A percentile compares a stretch with the other conserved stretches of the same genome.
Conservation (phyloP, 192 early-diverging fungal genomes). For the Coemansia asiatica region DNA sequence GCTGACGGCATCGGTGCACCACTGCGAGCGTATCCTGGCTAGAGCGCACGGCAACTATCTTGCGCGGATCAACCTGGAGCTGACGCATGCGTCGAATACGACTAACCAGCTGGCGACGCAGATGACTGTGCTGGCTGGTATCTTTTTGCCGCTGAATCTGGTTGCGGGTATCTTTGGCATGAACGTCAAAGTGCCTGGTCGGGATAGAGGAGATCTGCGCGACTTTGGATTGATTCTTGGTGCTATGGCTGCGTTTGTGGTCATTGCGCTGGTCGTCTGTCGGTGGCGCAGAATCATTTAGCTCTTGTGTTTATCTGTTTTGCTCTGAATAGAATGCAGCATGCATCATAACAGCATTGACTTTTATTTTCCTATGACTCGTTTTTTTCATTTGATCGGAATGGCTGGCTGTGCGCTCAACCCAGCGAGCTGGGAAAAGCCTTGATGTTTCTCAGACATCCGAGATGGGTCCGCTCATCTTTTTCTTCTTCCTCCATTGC, state of each 20-base stretch:
- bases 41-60: constrained; percentile 83
- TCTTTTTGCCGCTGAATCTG: constrained; percentile 64
- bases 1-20: constrained; percentile 74
- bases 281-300: constrained; percentile 51
- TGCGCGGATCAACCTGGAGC: constrained; percentile 80
- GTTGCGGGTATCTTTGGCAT: constrained; percentile 70
- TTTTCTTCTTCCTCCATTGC: too few relatives aligned
- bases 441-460: too few relatives aligned
- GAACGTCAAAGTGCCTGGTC: constrained; percentile 72
- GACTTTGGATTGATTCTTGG: constrained; percentile 43
- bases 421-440: too few relatives aligned
- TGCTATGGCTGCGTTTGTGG: constrained; percentile 36
- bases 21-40: constrained; percentile 79
- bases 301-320: neutral
- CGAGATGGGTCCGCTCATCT: too few relatives aligned
- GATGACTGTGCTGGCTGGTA: constrained; percentile 57
- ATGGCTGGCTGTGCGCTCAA: too few relatives aligned
- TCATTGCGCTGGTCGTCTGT: constrained; percentile 32
- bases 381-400: neutral
- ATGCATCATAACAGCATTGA: too few relatives aligned
- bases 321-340: neutral
- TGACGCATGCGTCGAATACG: constrained; percentile 63
- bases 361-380: too few relatives aligned
- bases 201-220: constrained; percentile 51
- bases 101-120: constrained; percentile 50